Conservation (phyloP, 2,329 filamentous ascomycete genomes). For the Macroventuria anomochaeta region DNA sequence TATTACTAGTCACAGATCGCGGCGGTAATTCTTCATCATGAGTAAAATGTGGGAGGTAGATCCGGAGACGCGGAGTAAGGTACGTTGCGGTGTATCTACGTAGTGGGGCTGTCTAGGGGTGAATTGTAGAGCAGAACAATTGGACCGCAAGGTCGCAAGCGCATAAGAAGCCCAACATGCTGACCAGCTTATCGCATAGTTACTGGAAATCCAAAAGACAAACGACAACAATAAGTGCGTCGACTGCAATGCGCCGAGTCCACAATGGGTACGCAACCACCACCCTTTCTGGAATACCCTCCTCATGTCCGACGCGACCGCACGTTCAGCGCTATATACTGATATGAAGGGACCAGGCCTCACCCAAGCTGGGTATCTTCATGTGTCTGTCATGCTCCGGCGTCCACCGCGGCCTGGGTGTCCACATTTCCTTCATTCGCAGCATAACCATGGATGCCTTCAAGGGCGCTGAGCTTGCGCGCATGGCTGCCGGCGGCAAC, state of each 20-base stretch:
- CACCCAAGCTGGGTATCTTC: constrained; percentile 97
- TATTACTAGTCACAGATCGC: constrained; percentile 1
- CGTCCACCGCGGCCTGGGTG: constrained; percentile 90
- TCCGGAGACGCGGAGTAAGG: constrained; percentile 95
- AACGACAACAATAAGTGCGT: constrained; percentile 89
- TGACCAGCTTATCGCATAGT: constrained; percentile 58
- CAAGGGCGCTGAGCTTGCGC: constrained; percentile 88
- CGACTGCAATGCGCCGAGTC: constrained; percentile 93
- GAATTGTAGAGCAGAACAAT: neutral
- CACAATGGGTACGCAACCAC: constrained; percentile 81
- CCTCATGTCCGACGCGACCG: constrained; percentile 11
- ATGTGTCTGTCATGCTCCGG: constrained; percentile 97
- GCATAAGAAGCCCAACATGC: constrained; percentile 5
- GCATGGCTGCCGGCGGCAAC: constrained; percentile 93
- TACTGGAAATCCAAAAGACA: constrained; percentile 88
- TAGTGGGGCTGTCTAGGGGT: constrained; percentile 19
- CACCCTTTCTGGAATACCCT: neutral
- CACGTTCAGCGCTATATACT: constrained; percentile 18
- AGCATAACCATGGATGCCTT: constrained; percentile 99
- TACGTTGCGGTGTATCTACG: constrained; percentile 50
- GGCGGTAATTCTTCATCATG: constrained; percentile 44
- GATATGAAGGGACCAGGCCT: constrained; percentile 57
- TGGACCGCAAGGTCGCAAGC: neutral
- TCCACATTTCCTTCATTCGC: constrained; percentile 97
- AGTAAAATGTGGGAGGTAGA: constrained; percentile 98